Conservation (phyloP, 176 grass and related monocot genomes). For the Triticum turgidum region DNA sequence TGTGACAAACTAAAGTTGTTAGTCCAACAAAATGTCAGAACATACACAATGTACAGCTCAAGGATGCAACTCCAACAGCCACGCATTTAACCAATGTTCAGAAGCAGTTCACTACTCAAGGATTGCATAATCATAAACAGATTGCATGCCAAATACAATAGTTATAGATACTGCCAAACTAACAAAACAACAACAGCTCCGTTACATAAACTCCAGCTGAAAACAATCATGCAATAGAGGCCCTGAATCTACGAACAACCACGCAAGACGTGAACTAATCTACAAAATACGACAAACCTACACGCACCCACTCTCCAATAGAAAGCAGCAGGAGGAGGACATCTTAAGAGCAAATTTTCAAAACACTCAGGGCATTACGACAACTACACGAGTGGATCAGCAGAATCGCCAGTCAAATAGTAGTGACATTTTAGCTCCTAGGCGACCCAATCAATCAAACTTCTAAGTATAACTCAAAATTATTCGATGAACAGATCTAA, state of each 20-base stretch:
- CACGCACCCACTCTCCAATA: not conserved
- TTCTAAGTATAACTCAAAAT: not conserved
- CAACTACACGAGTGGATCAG: not conserved
- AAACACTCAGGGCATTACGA: not conserved
- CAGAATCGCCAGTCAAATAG: not conserved
- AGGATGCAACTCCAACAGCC: not conserved
- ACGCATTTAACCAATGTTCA: not conserved
- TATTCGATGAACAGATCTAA: not conserved
- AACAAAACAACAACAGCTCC: not conserved
- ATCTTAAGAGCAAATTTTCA: slow-evolving; percentile 12
- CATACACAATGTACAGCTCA: not conserved
- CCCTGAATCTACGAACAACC: not conserved
- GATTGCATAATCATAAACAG: not conserved
- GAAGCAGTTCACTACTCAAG: not conserved
- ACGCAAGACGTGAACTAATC: not conserved
- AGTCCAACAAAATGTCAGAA: not conserved
- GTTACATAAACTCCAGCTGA: not conserved
- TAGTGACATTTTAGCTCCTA: not conserved
- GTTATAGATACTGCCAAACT: not conserved
- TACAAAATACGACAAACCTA: not conserved
- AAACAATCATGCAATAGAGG: not conserved
- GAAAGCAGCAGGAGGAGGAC: not conserved
- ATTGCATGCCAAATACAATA: not conserved
- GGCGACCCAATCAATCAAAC: slow-evolving; percentile 23
- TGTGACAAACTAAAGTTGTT: not conserved